These are phyloP conservation scores for Candida khao-thaluensis DNA, from an alignment of 805 yeast species.

Conservation along the genomic window DNA sequence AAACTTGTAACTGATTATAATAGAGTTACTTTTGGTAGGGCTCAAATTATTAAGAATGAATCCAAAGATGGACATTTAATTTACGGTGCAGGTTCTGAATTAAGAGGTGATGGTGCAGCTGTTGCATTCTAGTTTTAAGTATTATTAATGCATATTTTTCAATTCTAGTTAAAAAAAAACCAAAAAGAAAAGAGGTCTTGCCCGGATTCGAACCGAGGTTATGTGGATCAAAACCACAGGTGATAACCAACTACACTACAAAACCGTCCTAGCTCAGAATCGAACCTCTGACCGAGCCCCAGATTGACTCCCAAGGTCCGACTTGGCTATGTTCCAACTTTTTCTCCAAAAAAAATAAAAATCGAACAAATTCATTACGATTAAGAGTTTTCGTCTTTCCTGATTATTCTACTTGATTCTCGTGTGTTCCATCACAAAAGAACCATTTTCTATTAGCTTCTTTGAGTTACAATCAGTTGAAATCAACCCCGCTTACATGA, in stretches of 20 bases:
- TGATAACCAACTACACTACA: constrained; percentile 12
- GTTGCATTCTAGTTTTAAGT: constrained; percentile 35
- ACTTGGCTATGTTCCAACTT: too few relatives aligned
- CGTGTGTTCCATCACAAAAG: too few relatives aligned
- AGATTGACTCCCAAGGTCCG: too few relatives aligned
- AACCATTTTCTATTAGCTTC: too few relatives aligned
- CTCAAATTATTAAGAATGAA: constrained; percentile 64
- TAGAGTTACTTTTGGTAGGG: constrained; percentile 59
- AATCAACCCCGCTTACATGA: too few relatives aligned
- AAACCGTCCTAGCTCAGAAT: constrained; percentile 7
- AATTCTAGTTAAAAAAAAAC: background rate
- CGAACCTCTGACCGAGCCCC: too few relatives aligned
- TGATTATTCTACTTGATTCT: too few relatives aligned
- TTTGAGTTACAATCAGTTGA: too few relatives aligned
- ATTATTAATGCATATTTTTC: background rate
- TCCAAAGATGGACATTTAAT: constrained; percentile 42
- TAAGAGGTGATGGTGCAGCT: constrained; percentile 85
- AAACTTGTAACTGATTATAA: constrained; percentile 39
- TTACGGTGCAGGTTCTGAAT: constrained; percentile 72
- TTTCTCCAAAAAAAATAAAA: too few relatives aligned
- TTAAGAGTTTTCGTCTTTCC: too few relatives aligned
- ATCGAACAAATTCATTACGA: too few relatives aligned
- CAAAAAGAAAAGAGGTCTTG: constrained; percentile 9
- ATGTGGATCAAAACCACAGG: constrained; percentile 37
- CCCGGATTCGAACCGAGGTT: constrained; percentile 88